A percentile compares a stretch with the other conserved stretches of the same genome.
Conservation (phyloP, 2,329 filamentous ascomycete species). For the Neopestalotiopsis sp. region DNA sequence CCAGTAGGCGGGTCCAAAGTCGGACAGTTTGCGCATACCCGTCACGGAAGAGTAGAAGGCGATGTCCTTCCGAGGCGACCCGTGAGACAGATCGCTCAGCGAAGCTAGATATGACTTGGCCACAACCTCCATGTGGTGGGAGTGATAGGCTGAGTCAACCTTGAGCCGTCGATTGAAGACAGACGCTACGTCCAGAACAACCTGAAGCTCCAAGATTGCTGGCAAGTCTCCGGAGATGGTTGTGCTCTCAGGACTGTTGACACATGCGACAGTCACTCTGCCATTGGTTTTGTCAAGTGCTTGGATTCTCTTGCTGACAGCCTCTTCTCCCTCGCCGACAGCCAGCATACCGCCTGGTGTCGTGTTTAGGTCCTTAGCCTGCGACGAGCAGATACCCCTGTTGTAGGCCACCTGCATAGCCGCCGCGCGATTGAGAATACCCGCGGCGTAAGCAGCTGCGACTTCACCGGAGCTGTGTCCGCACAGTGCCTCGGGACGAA, state of each 20-base stretch:
- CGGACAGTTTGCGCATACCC: not conserved
- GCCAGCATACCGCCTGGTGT: not conserved
- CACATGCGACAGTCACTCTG: constrained; percentile 26
- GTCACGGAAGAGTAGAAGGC: not conserved
- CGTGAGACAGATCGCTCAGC: not conserved
- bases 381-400: not conserved
- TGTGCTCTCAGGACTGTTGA: constrained; percentile 37
- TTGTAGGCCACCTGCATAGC: constrained; percentile 4
- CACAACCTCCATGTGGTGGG: constrained; percentile 3
- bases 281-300: not conserved
- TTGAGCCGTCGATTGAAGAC: not conserved
- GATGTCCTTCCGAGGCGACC: no score
- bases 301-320: no score
- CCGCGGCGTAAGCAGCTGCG: constrained; percentile 32
- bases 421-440: constrained; percentile 25
- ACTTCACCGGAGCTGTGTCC: constrained; percentile 33
- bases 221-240: constrained; percentile 35
- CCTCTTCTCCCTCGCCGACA: not conserved
- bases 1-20: not conserved
- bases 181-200: not conserved
- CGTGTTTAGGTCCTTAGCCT: not conserved
- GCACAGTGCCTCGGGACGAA: constrained; percentile 34
- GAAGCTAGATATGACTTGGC: not conserved
- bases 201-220: not conserved
- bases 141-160: constrained; percentile 14